Evolutionary conservation across 306 rosid species (phyloP).

Genomic region (Casuarina cunninghamiana): DNA sequence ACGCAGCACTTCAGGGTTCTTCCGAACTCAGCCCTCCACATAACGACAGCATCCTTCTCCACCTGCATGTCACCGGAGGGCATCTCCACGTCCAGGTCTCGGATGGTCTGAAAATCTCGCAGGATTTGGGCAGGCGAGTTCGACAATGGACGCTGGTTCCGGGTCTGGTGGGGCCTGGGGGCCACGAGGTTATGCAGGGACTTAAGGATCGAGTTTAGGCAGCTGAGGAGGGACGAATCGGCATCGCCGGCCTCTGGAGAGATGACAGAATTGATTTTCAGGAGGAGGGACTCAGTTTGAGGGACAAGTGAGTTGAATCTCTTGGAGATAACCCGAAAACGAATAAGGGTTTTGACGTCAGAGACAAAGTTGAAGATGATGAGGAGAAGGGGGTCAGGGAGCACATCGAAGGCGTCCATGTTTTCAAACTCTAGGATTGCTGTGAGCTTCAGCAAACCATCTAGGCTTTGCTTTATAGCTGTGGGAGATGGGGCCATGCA

Average conservation of each 20-base stretch:
- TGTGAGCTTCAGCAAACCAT: neutral
- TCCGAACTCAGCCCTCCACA: constrained; percentile 54
- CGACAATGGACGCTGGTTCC: neutral
- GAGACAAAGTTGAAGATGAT: constrained; percentile 46
- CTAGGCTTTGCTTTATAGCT: neutral
- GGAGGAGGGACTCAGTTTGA: constrained; percentile 35
- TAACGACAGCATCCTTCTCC: constrained; percentile 33
- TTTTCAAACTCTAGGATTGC: neutral
- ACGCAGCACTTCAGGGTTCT: constrained; percentile 32
- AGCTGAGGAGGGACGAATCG: constrained; percentile 21
- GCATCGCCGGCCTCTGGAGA: constrained; percentile 28
- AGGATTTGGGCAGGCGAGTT: constrained; percentile 45
- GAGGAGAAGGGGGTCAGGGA: constrained; percentile 47
- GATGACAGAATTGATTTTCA: constrained; percentile 47
- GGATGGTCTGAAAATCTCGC: constrained; percentile 37
- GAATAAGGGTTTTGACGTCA: constrained; percentile 46
- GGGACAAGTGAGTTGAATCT: constrained; percentile 55
- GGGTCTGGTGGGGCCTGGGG: constrained; percentile 10
- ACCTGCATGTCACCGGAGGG: constrained; percentile 35
- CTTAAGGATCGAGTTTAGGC: constrained; percentile 34
- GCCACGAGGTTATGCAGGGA: constrained; percentile 34
- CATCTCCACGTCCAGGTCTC: constrained; percentile 37
- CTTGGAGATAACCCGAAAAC: constrained; percentile 41
- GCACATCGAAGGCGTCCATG: constrained; percentile 43
- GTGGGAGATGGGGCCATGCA: too few species aligned